A percentile compares a stretch with the other conserved stretches of the same genome.
phyloP scores from a whole-genome alignment of 2,329 filamentous ascomycete genomes.

The Penicillium aurantiogriseum region DNA sequence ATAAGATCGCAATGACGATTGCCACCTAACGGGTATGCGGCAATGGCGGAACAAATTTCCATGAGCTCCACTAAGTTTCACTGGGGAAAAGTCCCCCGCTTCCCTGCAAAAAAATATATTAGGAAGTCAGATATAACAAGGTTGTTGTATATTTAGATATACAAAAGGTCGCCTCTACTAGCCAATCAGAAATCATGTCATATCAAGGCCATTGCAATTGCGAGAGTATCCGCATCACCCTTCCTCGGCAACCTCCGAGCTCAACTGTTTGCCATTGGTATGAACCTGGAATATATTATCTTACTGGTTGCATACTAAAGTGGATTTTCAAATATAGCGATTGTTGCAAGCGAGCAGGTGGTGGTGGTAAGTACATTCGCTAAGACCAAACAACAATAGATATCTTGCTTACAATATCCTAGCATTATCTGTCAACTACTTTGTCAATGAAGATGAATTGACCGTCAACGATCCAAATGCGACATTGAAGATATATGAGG shows the following conservation, averaged over 20 bases:
- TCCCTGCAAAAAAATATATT: not conserved
- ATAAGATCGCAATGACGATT: not conserved
- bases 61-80: not conserved
- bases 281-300: not conserved
- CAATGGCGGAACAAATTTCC: not conserved
- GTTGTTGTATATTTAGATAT: not conserved
- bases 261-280: slow-evolving; percentile 27
- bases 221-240: slow-evolving; percentile 20
- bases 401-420: not conserved
- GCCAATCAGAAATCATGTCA: slow-evolving; percentile 13
- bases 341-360: slow-evolving; percentile 22
- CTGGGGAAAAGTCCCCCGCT: not conserved
- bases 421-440: slow-evolving; percentile 30
- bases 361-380: slow-evolving; percentile 14
- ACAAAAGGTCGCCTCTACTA: not conserved
- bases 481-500: slow-evolving; percentile 15
- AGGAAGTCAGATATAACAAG: not conserved
- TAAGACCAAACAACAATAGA: not conserved
- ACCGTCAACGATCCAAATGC: slow-evolving; percentile 16
- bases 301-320: not conserved
- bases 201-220: slow-evolving; percentile 30
- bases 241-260: slow-evolving; percentile 18
- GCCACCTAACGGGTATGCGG: not conserved
- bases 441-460: slow-evolving; percentile 18
- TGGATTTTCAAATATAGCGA: slow-evolving; percentile 5